These are phyloP conservation scores for Jaminaea rosea DNA, from an alignment of 1,284 basidiomycete genomes.

Conservation along the genomic window DNA sequence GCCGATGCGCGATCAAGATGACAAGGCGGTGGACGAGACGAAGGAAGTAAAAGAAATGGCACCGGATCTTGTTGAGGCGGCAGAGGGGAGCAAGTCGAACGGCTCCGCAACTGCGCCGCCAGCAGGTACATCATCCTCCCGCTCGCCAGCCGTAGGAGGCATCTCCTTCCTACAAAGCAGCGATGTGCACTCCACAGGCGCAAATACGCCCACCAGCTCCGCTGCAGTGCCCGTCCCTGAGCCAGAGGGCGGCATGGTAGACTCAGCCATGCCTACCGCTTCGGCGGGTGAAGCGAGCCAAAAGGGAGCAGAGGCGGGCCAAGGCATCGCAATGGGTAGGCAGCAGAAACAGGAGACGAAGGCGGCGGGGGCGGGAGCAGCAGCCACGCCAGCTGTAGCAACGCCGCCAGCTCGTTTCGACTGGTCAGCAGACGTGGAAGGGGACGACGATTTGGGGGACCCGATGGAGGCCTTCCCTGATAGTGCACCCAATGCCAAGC, in stretches of 20 bases:
- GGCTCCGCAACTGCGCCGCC: too few relatives aligned
- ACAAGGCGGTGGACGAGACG: too few relatives aligned
- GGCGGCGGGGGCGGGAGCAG: neutral
- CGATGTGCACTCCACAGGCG: neutral
- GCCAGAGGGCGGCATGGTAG: too few relatives aligned
- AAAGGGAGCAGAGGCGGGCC: too few relatives aligned
- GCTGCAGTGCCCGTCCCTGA: neutral
- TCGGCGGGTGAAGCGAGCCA: too few relatives aligned
- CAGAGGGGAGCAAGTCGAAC: too few relatives aligned
- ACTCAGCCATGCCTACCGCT: too few relatives aligned
- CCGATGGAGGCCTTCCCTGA: neutral
- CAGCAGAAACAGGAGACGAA: neutral
- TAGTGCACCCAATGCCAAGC: neutral
- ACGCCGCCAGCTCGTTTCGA: neutral
- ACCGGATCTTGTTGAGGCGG: too few relatives aligned
- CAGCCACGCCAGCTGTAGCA: neutral
- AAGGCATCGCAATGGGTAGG: too few relatives aligned
- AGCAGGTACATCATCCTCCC: too few relatives aligned
- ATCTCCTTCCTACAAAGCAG: conserved; percentile 7
- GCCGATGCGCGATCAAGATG: too few relatives aligned
- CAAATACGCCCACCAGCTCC: neutral
- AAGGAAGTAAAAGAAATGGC: too few relatives aligned
- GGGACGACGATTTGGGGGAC: neutral
- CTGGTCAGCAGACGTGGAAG: neutral
- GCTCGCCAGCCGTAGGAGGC: neutral